These are phyloP conservation scores for Mycena sp. DNA, from an alignment of 1,284 basidiomycete species.

Conservation along the genomic window DNA sequence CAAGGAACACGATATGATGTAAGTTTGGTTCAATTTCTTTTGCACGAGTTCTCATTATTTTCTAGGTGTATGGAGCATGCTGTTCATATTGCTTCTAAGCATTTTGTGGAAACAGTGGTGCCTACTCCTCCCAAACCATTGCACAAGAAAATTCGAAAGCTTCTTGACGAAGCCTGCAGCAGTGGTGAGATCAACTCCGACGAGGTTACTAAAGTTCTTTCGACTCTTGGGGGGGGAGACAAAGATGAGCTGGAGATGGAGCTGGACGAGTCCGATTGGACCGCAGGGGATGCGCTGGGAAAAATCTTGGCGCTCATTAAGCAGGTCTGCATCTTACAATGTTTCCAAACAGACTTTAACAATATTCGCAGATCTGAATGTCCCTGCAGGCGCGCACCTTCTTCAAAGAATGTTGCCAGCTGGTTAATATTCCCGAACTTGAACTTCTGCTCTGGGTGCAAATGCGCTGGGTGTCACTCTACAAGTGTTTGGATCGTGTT, in stretches of 20 bases:
- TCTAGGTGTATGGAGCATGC: too few species aligned
- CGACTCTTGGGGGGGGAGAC: neutral
- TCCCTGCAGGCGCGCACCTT: neutral
- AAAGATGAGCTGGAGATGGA: neutral
- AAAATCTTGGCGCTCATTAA: constrained; percentile 37
- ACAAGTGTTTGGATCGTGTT: constrained; percentile 30
- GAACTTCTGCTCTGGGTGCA: constrained; percentile 35
- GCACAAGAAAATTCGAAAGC: too few species aligned
- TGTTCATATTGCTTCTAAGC: too few species aligned
- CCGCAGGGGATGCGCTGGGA: constrained; percentile 31
- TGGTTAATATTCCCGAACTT: constrained; percentile 21
- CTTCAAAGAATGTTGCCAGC: neutral
- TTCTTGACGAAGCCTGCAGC: neutral
- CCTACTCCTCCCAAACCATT: too few species aligned
- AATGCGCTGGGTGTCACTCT: constrained; percentile 38
- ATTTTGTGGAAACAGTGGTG: too few species aligned
- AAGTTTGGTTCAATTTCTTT: neutral
- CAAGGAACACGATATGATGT: neutral
- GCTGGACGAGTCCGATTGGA: constrained; percentile 10
- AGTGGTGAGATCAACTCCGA: neutral
- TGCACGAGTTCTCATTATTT: too few species aligned
- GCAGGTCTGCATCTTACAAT: constrained; percentile 23
- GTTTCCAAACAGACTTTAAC: neutral
- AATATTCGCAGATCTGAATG: neutral
- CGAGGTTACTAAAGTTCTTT: neutral